Percentiles rank a stretch among this genome's conserved stretches.
Evolutionary conservation across 2,329 filamentous ascomycete species (phyloP).

Genomic region (Kalaharituber pfeilii): DNA sequence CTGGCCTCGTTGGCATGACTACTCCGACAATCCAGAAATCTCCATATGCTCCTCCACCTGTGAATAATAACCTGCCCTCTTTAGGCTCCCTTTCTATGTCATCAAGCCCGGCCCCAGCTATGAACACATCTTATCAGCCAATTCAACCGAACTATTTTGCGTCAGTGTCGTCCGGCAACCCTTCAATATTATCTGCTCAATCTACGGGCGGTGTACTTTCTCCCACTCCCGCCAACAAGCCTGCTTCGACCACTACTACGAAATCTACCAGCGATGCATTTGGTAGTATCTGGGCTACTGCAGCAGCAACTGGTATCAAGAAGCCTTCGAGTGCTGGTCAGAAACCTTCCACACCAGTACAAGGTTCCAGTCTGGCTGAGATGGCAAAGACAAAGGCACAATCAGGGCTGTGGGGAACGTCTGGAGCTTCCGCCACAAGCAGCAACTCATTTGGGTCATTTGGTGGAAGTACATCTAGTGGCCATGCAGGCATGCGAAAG

Average conservation of each 20-base stretch:
- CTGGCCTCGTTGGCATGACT: constrained; percentile 60
- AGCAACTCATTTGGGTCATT: constrained; percentile 9
- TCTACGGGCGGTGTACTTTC: constrained; percentile 26
- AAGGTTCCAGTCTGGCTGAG: constrained; percentile 53
- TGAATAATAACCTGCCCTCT: constrained; percentile 36
- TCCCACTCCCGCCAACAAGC: constrained; percentile 28
- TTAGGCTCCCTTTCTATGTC: constrained; percentile 40
- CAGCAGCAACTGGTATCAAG: constrained; percentile 56
- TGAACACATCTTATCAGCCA: constrained; percentile 42
- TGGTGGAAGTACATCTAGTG: constrained; percentile 7
- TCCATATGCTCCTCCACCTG: constrained; percentile 36
- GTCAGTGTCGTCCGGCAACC: constrained; percentile 38
- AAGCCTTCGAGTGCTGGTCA: constrained; percentile 41
- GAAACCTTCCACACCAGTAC: constrained; percentile 41
- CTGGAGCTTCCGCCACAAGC: constrained; percentile 30
- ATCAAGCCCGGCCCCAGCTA: constrained; percentile 27
- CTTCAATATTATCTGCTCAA: constrained; percentile 2
- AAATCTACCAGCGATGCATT: constrained; percentile 65
- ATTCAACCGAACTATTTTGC: constrained; percentile 88
- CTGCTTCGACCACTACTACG: constrained; percentile 29
- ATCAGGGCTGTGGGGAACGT: constrained; percentile 80
- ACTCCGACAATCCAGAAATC: constrained; percentile 40
- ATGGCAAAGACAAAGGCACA: constrained; percentile 96
- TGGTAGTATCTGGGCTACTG: constrained; percentile 58
- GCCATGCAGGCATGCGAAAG: neutral